A percentile compares a stretch with the other conserved stretches of the same genome.
These are phyloP conservation scores for Knufia fluminis DNA, from an alignment of 2,329 filamentous ascomycete species.

Conservation along the genomic window DNA sequence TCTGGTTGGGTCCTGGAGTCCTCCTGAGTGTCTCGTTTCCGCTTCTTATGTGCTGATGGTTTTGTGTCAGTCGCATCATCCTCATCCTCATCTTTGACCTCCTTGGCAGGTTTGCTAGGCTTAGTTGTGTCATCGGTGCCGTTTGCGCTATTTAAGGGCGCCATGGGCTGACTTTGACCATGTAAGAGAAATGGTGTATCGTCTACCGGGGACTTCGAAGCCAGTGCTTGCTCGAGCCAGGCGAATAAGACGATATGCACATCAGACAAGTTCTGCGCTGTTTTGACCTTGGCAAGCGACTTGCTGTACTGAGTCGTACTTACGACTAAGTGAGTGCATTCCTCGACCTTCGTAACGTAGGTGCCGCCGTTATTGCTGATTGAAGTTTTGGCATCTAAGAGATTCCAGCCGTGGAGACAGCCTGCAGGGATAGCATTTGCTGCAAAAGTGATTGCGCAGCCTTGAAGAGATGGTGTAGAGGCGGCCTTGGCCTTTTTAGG, in stretches of 20 bases:
- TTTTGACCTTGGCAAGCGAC: not conserved
- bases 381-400: not conserved
- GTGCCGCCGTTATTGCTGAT: constrained; percentile 4
- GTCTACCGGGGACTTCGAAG: not conserved
- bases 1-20: constrained; percentile 8
- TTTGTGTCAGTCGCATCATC: not conserved
- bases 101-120: not conserved
- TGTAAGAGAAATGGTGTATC: not conserved
- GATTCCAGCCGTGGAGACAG: not conserved
- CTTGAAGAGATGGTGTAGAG: constrained; percentile 1
- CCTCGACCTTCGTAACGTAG: constrained; percentile 5
- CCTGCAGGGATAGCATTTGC: not conserved
- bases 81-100: not conserved
- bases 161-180: not conserved
- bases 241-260: constrained; percentile 9
- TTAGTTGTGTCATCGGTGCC: not conserved
- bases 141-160: not conserved
- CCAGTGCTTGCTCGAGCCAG: constrained; percentile 10
- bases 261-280: not conserved
- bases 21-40: constrained; percentile 12
- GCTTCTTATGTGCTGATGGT: constrained; percentile 3
- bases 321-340: constrained; percentile 7
- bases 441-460: constrained; percentile 1
- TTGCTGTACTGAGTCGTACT: constrained; percentile 6
- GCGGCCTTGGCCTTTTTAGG: constrained; percentile 1